A percentile compares a stretch with the other conserved stretches of the same genome.
phyloP scores from a whole-genome alignment of 768 basidiomycete genomes.

The Stropharia rugosoannulata region DNA sequence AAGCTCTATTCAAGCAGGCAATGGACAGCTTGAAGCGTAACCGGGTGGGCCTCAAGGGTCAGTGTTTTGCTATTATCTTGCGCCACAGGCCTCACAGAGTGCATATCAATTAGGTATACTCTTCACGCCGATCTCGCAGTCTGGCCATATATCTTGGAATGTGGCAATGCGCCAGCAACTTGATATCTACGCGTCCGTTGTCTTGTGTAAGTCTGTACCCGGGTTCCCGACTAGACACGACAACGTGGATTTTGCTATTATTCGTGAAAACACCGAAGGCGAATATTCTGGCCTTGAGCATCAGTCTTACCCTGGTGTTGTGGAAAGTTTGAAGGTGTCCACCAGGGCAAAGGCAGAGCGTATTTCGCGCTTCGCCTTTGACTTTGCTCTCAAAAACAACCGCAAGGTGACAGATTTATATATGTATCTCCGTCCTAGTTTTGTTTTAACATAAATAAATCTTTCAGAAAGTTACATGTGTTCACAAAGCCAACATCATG shows the following conservation, averaged over 20 bases:
- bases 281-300: constrained; percentile 99
- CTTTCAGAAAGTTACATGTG: constrained; percentile 93
- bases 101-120: constrained; percentile 72
- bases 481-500: constrained; percentile 99
- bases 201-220: constrained; percentile 96
- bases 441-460: not conserved
- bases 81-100: not conserved
- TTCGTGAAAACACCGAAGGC: constrained; percentile 99
- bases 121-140: constrained; percentile 95
- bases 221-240: constrained; percentile 95
- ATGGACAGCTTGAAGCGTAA: constrained; percentile 98
- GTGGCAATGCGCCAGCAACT: constrained; percentile 99
- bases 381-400: constrained; percentile 98
- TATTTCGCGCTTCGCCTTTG: constrained; percentile 96
- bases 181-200: constrained; percentile 98
- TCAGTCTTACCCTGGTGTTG: constrained; percentile 94
- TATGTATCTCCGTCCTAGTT: not conserved
- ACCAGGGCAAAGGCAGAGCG: constrained; percentile 95
- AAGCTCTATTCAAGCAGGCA: constrained; percentile 94
- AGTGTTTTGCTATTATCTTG: constrained; percentile 10
- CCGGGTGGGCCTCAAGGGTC: constrained; percentile 97
- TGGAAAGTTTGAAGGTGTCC: constrained; percentile 96
- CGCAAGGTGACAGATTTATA: constrained; percentile 66
- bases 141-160: constrained; percentile 99
- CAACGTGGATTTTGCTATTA: constrained; percentile 98